Evolutionary conservation across 768 basidiomycete species (phyloP).

Genomic region (Lactifluus volemus): DNA sequence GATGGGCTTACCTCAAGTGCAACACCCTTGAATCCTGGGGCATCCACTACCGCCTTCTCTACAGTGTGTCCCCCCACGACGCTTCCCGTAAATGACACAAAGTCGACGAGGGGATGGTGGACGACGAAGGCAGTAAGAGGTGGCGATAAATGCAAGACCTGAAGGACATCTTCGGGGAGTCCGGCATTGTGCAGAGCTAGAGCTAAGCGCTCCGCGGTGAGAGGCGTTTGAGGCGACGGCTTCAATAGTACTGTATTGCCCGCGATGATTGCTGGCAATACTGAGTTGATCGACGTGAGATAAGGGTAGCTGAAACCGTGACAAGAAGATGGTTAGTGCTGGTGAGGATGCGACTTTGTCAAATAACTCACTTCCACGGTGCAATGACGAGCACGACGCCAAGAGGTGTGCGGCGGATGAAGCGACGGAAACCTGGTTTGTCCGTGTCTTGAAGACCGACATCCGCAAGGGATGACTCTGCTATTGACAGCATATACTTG

Average conservation of each 20-base stretch:
- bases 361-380: slow-evolving; percentile 75
- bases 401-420: slow-evolving; percentile 73
- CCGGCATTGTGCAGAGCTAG: slow-evolving; percentile 65
- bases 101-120: slow-evolving; percentile 59
- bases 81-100: slow-evolving; percentile 87
- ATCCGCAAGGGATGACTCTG: slow-evolving; percentile 63
- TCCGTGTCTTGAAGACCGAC: slow-evolving; percentile 68
- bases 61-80: slow-evolving; percentile 72
- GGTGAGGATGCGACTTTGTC: neutral
- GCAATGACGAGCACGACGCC: slow-evolving; percentile 86
- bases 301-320: slow-evolving; percentile 63
- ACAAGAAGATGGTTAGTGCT: neutral
- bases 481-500: slow-evolving; percentile 78
- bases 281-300: slow-evolving; percentile 82
- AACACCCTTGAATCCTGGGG: slow-evolving; percentile 74
- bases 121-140: slow-evolving; percentile 51
- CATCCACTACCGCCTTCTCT: slow-evolving; percentile 56
- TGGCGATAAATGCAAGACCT: slow-evolving; percentile 68
- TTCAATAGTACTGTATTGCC: slow-evolving; percentile 90
- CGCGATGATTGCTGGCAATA: slow-evolving; percentile 84
- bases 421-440: slow-evolving; percentile 75
- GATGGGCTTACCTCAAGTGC: slow-evolving; percentile 57
- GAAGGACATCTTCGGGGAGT: slow-evolving; percentile 63
- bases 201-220: slow-evolving; percentile 75
- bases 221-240: slow-evolving; percentile 93